A percentile compares a stretch with the other conserved stretches of the same genome.
These are phyloP conservation scores for Neoboletus brunneissimus DNA, from an alignment of 768 basidiomycete genomes.

Conservation along the genomic window DNA sequence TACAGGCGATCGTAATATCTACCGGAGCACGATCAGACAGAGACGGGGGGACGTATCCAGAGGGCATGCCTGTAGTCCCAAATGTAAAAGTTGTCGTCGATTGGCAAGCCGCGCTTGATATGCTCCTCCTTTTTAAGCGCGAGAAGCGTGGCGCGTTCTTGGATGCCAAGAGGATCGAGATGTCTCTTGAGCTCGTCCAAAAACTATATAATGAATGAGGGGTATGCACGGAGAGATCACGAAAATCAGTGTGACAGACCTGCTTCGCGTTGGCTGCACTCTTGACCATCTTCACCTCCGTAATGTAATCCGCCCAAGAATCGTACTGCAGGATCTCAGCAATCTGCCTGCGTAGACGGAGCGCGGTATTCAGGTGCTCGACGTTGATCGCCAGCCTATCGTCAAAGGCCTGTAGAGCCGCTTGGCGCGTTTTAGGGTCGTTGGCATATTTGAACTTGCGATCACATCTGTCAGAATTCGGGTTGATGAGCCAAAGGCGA, in stretches of 20 bases:
- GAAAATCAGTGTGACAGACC: conserved; percentile 33
- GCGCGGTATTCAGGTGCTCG: conserved; percentile 62
- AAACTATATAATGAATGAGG: conserved; percentile 47
- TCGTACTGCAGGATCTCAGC: conserved; percentile 67
- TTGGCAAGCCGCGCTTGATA: conserved; percentile 51
- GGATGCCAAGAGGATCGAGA: conserved; percentile 65
- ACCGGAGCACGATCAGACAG: neutral
- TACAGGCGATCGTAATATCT: conserved; percentile 40
- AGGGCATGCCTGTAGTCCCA: conserved; percentile 74
- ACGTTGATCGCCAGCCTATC: conserved; percentile 66
- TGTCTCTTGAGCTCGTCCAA: conserved; percentile 72
- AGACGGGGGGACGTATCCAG: neutral
- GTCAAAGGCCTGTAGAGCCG: conserved; percentile 67
- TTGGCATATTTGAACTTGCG: conserved; percentile 76
- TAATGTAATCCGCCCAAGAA: conserved; percentile 82
- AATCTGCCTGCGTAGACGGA: conserved; percentile 68
- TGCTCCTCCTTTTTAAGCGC: conserved; percentile 76
- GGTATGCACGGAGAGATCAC: neutral
- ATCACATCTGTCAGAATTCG: neutral
- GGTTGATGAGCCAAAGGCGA: neutral
- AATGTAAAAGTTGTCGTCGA: conserved; percentile 71
- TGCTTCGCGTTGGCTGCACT: conserved; percentile 56
- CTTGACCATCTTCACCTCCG: conserved; percentile 87
- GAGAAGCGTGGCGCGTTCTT: conserved; percentile 66
- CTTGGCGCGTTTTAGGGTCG: conserved; percentile 63